Evolutionary conservation across 805 yeast species (phyloP), one percentile per base, ranked within the genome.

Genomic region (Candida ascalaphidarum): DNA sequence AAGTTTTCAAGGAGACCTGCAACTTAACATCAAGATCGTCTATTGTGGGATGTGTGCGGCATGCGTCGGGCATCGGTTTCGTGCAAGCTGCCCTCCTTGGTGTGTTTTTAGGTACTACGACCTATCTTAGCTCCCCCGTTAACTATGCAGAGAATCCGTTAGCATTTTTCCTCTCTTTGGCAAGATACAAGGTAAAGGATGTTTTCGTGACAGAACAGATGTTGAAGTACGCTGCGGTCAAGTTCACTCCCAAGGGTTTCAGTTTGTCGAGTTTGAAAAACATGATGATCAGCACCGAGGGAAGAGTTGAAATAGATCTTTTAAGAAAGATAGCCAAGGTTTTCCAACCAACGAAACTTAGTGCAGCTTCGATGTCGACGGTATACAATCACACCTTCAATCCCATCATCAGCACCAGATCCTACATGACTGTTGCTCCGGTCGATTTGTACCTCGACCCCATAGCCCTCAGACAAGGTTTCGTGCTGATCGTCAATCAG

Each of bases 1-100:
- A 88, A 44, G 81, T 83, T 13, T 69, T 85, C 46, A 89, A 92
- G 42, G 96, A 89, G 48, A 89, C 97, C 0, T 83, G 95, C 45
- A 89, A 84, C 35, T 64, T 92, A 55, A 68, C 78, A 10, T 70
- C 81, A 22, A 67, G 71, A 19, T 71, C 74, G 22, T 79, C 96
- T 0, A 62, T 92, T 5, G 65, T 89, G 23, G 95, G 95, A 0
- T 77, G 95, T 51, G 94, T 84, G 7, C 73, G 94, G 24, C 89
- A 88, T 40, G 73, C 84, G 2, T 56, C 70, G 2, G 96, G 96
- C 0, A 52, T 89, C 16, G 99, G 99, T 0, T 88, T 92, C 48
- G 57, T 92, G 16, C 89, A 85, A 50, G 70, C 94, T n/a, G 76
- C 77, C 30, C 54, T 88, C 21, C 50, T 92, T 38, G 98, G 98